Evolutionary conservation across 2,329 filamentous ascomycete genomes (phyloP).

Genomic region (Trichoderma sp.): DNA sequence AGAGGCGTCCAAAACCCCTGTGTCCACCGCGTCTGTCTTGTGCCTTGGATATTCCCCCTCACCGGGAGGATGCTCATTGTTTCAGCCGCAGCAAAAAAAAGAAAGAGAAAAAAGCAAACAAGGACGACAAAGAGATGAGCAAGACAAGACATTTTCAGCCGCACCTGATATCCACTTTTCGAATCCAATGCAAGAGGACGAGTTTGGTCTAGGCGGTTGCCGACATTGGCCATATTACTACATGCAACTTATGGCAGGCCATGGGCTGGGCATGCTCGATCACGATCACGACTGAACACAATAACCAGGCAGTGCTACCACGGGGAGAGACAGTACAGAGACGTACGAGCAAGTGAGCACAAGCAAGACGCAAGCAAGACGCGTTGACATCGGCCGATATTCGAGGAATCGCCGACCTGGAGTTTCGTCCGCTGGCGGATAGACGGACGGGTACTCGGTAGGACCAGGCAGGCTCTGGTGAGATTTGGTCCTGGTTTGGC

Average conservation of each 20-base stretch:
- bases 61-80: not conserved
- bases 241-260: not conserved
- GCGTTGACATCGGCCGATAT: not conserved
- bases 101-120: not conserved
- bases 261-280: not conserved
- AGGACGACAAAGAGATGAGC: not conserved
- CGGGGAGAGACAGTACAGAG: not conserved
- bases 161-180: conserved; percentile 1
- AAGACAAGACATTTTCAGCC: conserved; percentile 6
- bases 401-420: not conserved
- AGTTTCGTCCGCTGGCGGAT: not conserved
- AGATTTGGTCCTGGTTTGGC: not conserved
- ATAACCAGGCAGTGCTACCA: not conserved
- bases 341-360: not conserved
- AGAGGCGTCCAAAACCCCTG: not conserved
- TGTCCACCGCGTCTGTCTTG: not conserved
- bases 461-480: not conserved
- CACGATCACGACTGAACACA: not conserved
- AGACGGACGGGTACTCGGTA: not conserved
- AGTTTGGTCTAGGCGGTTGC: not conserved
- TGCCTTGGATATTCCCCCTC: not conserved
- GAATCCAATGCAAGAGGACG: not conserved
- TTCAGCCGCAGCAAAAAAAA: not conserved
- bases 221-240: not conserved
- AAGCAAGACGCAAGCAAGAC: not conserved